Conservation (phyloP, 148 eudicot species). For the Silene conica region DNA sequence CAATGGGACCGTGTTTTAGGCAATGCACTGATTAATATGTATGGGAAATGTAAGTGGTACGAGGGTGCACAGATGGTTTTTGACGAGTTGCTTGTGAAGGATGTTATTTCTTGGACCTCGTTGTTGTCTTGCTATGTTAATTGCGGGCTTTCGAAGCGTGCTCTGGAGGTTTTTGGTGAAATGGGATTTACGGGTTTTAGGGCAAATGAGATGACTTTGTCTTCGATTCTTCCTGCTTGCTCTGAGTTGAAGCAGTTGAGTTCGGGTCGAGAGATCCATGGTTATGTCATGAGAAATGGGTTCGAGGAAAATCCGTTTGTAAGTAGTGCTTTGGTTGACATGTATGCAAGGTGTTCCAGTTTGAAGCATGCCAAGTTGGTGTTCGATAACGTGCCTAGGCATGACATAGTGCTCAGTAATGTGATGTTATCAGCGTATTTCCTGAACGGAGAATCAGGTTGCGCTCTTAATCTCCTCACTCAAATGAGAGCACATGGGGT, state of each 20-base stretch:
- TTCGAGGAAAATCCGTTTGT: conserved; percentile 55
- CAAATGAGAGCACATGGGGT: conserved; percentile 42
- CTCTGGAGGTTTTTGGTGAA: conserved; percentile 42
- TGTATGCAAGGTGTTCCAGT: conserved; percentile 63
- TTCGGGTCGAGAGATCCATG: conserved; percentile 60
- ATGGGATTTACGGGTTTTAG: conserved; percentile 58
- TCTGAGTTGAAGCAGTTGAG: conserved; percentile 49
- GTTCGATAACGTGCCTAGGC: conserved; percentile 40
- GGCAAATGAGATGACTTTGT: conserved; percentile 58
- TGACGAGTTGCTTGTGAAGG: conserved; percentile 37
- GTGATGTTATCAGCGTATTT: conserved; percentile 63
- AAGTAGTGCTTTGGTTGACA: conserved; percentile 66
- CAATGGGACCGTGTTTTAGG: conserved; percentile 47
- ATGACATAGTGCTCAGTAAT: conserved; percentile 65
- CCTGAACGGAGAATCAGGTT: conserved; percentile 47
- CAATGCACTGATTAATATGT: conserved; percentile 73
- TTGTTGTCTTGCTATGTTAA: conserved; percentile 55
- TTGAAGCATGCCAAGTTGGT: conserved; percentile 52
- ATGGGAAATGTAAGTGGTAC: conserved; percentile 55
- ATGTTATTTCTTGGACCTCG: conserved; percentile 86
- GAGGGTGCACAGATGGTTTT: conserved; percentile 53
- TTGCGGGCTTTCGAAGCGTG: conserved; percentile 49
- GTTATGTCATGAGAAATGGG: conserved; percentile 51
- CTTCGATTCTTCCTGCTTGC: conserved; percentile 70
- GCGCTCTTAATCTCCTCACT: conserved; percentile 41